phyloP scores from a whole-genome alignment of 352 stramenopile genomes.

The Pythium myriotylum region DNA sequence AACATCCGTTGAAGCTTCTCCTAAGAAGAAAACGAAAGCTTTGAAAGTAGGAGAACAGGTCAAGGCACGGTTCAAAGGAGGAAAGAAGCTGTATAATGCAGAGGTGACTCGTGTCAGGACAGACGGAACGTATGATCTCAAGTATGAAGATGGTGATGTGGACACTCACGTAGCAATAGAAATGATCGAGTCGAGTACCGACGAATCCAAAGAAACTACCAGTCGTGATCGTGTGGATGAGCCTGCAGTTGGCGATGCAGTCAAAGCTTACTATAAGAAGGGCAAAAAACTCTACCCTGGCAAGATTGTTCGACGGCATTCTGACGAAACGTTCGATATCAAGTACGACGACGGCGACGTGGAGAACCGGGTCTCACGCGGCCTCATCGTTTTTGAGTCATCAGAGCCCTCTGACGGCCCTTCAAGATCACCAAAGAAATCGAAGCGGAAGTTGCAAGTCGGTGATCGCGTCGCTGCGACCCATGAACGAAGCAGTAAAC shows the following conservation, averaged over 20 bases:
- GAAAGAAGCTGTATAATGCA: slow-evolving; percentile 58
- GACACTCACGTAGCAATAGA: slow-evolving; percentile 35
- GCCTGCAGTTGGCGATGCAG: slow-evolving; percentile 14
- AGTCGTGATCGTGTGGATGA: background rate
- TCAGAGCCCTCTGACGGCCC: background rate
- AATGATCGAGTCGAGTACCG: slow-evolving; percentile 1
- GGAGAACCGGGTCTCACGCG: slow-evolving; percentile 19
- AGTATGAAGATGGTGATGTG: slow-evolving; percentile 64
- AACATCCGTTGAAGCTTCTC: background rate
- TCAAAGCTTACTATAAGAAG: slow-evolving; percentile 35
- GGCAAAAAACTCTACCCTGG: slow-evolving; percentile 52
- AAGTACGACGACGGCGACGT: slow-evolving; percentile 71
- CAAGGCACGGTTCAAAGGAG: slow-evolving; percentile 65
- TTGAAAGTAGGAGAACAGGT: slow-evolving; percentile 47
- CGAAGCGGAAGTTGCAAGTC: background rate
- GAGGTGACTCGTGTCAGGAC: slow-evolving; percentile 52
- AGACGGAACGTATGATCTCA: slow-evolving; percentile 72
- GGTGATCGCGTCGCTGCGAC: slow-evolving; percentile 9
- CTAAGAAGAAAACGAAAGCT: background rate
- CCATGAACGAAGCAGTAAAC: slow-evolving; percentile 12
- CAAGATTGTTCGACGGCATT: slow-evolving; percentile 48
- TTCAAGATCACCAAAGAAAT: background rate
- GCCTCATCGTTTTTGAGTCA: slow-evolving; percentile 6
- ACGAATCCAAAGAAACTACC: background rate
- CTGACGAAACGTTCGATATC: slow-evolving; percentile 67